Base-by-base conservation (phyloP, 1,284 basidiomycete genomes). In the Melanopsichium pennsylvanicum region DNA sequence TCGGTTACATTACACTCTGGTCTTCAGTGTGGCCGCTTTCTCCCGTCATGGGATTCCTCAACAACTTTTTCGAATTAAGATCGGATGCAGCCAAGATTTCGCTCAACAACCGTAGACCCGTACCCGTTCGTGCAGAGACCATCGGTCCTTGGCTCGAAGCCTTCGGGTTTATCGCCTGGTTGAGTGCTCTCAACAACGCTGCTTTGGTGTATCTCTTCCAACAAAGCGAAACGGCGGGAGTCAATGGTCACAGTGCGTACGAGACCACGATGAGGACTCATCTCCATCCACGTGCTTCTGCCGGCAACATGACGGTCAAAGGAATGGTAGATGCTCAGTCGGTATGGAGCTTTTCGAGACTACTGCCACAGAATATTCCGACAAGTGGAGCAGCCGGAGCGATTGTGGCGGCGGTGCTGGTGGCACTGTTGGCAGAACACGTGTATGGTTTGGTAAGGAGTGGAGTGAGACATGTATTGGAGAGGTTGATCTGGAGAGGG, bases 1-100 rank as follows among this genome's bases (percentile, higher is more conserved):
- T 78, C 15, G 95, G 95, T 2, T 94, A 93, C 80, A 88, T 97
- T 23, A 87, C 88, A 3, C 84, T 97, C 25, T 97, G 94, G 92
- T 90, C 89, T 34, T 89, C 91, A 25, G 91, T 95, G 55, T 98
- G 94, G 95, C 93, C 94, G 1, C 84, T 98, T 15, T 91, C 92
- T 5, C 88, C 78, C 2, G 61, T 81, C 2, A 78, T 81, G 67
- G 76, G 71, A 1, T 76, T 79, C 23, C 62, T 81, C 44, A 93
- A 96, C 84, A 95, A 96, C 82, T 87, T 93, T 81, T 84, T 98
- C 70, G 96, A 98, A 83, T 83, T 94, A 8, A 88, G 94, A 23
- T 90, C 89, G 1, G 96, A 98, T 81, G 93, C 95, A 2, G 90
- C 95, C 85, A 98, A 98, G 84, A 90, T 98, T 79, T 88, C 89